Evolutionary conservation across 257 asterid species (phyloP), one percentile per base, ranked within the genome.

Genomic region (Nicotiana noctiflora): DNA sequence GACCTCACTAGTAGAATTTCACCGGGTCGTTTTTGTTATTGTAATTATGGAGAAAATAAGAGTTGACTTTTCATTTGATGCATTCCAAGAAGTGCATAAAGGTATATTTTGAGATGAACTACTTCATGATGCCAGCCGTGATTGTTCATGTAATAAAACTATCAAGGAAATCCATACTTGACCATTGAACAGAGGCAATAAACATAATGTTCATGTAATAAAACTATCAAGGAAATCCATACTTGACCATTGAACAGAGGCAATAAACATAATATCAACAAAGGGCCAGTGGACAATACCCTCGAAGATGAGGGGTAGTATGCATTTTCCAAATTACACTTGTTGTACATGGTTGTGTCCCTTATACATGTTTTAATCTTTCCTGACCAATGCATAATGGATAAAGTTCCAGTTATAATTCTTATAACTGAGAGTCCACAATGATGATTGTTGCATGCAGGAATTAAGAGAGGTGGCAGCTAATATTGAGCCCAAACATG

Each of bases 401-500:
- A 40, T 40, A 40, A 40, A 8, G 49, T 40, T 40, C 11, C 11
- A 40, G 3, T 40, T 8, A 40, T 40, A 8, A 8, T 8, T 40
- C 49, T 40, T 40, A 11, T 8, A 2, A 40, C 49, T 40, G 49
- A 40, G 49, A 40, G 49, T 72, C 40, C 40, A 72, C 49, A 72
- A 46, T 34, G 25, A 23, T 11, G 2, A 11, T 72, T 70, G 66
- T 51, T 56, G 44, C 19, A 74, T 83, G 87, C 89, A 95, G 97
- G 97, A 88, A 88, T 86, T 92, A 25, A 88, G 97, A 87, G 94
- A 88, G 12, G 95, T 93, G 19, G 86, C 84, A 81, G 87, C 90
- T 75, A 92, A 89, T 55, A 83, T 90, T 61, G 96, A 89, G 88
- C 92, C 92, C 40, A 95, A 94, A 84, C 98, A 93, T 80, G 93